Evolutionary conservation across 257 asterid species (phyloP).

Genomic region (Nyctanthes arbortristis): DNA sequence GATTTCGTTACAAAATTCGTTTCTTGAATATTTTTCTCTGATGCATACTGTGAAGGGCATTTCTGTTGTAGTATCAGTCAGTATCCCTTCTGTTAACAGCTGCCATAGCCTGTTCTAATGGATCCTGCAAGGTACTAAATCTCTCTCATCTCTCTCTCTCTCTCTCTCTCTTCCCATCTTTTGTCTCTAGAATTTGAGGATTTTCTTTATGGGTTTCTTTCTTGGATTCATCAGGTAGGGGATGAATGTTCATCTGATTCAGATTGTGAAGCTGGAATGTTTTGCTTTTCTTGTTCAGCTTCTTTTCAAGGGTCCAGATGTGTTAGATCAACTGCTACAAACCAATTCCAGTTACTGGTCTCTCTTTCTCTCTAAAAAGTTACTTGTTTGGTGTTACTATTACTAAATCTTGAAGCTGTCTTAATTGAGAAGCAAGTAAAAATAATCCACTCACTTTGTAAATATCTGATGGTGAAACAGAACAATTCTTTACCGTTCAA

Average conservation of each 20-base stretch:
- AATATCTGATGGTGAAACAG: constrained; percentile 34
- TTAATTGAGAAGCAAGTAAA: no score
- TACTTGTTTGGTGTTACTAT: neutral
- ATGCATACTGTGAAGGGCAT: constrained; percentile 5
- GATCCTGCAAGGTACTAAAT: constrained; percentile 35
- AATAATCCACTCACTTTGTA: constrained; percentile 5
- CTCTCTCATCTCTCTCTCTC: neutral
- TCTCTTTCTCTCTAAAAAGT: no score
- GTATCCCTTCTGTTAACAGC: constrained; percentile 19
- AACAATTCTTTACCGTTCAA: constrained; percentile 78
- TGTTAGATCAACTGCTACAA: constrained; percentile 69
- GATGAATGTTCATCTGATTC: constrained; percentile 50
- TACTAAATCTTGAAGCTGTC: neutral
- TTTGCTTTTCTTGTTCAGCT: constrained; percentile 54
- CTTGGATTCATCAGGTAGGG: constrained; percentile 35
- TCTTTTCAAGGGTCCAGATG: constrained; percentile 53
- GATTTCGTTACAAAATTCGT: neutral
- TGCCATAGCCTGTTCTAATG: constrained; percentile 39
- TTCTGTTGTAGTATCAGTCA: constrained; percentile 1
- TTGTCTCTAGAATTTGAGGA: no score
- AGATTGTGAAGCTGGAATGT: constrained; percentile 65
- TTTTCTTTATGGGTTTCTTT: no score
- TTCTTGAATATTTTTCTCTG: neutral
- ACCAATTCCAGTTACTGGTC: constrained; percentile 65
- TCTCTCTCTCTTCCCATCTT: no score